phyloP scores from a whole-genome alignment of 78 protist species.

The Dictyostelium citrinum region DNA sequence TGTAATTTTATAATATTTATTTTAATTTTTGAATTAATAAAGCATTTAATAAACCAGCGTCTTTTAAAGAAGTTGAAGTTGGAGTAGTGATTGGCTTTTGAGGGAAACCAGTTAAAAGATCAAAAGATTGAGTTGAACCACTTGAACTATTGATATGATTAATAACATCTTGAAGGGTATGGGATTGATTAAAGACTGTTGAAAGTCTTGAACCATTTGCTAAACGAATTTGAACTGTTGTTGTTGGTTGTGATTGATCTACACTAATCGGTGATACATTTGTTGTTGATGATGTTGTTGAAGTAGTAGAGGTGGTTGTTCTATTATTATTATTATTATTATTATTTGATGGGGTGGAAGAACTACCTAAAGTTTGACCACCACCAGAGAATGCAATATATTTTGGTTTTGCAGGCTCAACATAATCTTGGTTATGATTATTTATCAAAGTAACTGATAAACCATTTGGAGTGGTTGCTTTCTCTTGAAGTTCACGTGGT shows the following conservation, averaged over 20 bases:
- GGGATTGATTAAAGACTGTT: slow-evolving; percentile 45
- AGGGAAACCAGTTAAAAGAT: slow-evolving; percentile 64
- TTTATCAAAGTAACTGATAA: slow-evolving; percentile 9
- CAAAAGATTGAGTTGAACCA: not conserved
- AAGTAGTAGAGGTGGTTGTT: not conserved
- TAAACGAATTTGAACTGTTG: slow-evolving; percentile 68
- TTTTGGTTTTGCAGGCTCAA: slow-evolving; percentile 65
- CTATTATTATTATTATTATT: not conserved
- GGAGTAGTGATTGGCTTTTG: slow-evolving; percentile 31
- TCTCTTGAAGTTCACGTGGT: slow-evolving; percentile 72
- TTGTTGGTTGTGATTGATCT: slow-evolving; percentile 47
- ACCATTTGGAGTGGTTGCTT: slow-evolving; percentile 20
- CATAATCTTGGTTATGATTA: slow-evolving; percentile 25
- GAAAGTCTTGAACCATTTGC: slow-evolving; percentile 53
- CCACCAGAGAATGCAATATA: slow-evolving; percentile 69
- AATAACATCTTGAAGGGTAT: slow-evolving; percentile 37
- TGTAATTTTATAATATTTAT: not conserved
- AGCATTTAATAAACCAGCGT: slow-evolving; percentile 46
- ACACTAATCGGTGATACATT: not conserved
- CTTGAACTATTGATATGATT: slow-evolving; percentile 25
- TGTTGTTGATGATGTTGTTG: not conserved
- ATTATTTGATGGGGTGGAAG: not conserved
- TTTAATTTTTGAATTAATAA: slow-evolving; percentile 42
- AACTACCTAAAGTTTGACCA: slow-evolving; percentile 55
- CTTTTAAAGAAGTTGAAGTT: slow-evolving; percentile 16